Evolutionary conservation across 345 rosid genomes (phyloP).

Genomic region (Eucalyptus paniculata): DNA sequence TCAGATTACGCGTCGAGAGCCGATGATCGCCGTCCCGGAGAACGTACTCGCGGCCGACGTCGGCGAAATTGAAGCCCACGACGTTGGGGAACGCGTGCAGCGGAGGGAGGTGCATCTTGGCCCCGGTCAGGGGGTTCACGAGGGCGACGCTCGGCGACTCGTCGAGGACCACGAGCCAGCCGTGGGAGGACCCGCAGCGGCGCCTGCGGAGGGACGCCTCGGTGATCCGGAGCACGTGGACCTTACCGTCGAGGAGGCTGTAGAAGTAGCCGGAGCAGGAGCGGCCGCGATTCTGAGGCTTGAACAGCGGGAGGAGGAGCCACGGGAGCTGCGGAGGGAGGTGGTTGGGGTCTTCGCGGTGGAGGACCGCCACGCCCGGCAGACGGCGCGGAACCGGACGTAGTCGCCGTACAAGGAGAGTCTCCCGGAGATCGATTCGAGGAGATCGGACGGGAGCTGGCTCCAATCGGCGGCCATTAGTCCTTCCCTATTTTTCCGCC

Average conservation of each 20-base stretch:
- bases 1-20: conserved; percentile 5
- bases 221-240: conserved; percentile 9
- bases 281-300: not conserved
- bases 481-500: not conserved
- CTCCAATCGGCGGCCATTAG: conserved; percentile 36
- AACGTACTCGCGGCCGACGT: conserved; percentile 37
- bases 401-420: conserved; percentile 29
- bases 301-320: conserved; percentile 33
- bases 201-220: conserved; percentile 18
- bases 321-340: conserved; percentile 54
- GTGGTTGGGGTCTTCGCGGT: conserved; percentile 10
- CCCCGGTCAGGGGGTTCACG: conserved; percentile 32
- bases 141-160: conserved; percentile 26
- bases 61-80: conserved; percentile 17
- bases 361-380: conserved; percentile 25
- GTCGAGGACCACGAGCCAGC: conserved; percentile 44
- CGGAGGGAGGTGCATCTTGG: conserved; percentile 27
- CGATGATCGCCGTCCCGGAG: not conserved
- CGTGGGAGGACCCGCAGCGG: conserved; percentile 49
- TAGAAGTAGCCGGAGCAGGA: conserved; percentile 20
- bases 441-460: conserved; percentile 29
- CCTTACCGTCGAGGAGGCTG: conserved; percentile 17
- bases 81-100: conserved; percentile 37
- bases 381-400: conserved; percentile 26
- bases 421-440: conserved; percentile 13